Evolutionary conservation across 2,329 filamentous ascomycete species (phyloP).

Genomic region (Cryphonectria radicalis): DNA sequence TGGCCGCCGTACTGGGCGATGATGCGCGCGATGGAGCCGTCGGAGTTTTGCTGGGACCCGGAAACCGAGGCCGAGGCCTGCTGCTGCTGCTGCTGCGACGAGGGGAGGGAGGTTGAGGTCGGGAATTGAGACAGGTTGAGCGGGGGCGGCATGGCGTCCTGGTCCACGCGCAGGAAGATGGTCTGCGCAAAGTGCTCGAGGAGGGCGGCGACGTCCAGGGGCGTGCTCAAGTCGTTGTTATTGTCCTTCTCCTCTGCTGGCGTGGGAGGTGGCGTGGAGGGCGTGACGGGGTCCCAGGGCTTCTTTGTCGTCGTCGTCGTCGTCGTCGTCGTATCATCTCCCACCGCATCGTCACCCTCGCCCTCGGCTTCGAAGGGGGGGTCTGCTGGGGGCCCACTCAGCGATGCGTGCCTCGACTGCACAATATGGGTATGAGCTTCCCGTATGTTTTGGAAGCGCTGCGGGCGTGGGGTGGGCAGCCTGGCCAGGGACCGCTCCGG

Average conservation of each 20-base stretch:
- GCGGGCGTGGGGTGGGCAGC: constrained; percentile 37
- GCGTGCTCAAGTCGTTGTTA: neutral
- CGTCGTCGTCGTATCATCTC: too few relatives aligned
- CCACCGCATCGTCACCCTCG: neutral
- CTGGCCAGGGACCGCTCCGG: constrained; percentile 2
- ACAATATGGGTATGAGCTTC: constrained; percentile 47
- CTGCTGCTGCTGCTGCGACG: constrained; percentile 6
- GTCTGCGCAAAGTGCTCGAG: neutral
- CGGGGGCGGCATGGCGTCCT: neutral
- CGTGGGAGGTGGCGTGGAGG: neutral
- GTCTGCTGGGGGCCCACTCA: constrained; percentile 16
- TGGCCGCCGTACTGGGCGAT: constrained; percentile 37
- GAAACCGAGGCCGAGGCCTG: neutral
- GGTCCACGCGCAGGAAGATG: neutral
- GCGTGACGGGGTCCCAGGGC: too few relatives aligned
- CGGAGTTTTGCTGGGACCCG: constrained; percentile 33
- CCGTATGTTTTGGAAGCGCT: constrained; percentile 42
- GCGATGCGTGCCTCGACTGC: constrained; percentile 23
- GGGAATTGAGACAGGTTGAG: neutral
- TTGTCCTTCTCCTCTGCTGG: neutral
- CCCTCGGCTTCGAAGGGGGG: neutral
- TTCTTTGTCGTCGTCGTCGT: too few relatives aligned
- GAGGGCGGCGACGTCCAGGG: neutral
- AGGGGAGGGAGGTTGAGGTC: neutral
- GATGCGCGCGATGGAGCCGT: constrained; percentile 40